Evolutionary conservation across 495 filamentous ascomycete genomes (phyloP).

Genomic region (Aspergillus olivimuriae): DNA sequence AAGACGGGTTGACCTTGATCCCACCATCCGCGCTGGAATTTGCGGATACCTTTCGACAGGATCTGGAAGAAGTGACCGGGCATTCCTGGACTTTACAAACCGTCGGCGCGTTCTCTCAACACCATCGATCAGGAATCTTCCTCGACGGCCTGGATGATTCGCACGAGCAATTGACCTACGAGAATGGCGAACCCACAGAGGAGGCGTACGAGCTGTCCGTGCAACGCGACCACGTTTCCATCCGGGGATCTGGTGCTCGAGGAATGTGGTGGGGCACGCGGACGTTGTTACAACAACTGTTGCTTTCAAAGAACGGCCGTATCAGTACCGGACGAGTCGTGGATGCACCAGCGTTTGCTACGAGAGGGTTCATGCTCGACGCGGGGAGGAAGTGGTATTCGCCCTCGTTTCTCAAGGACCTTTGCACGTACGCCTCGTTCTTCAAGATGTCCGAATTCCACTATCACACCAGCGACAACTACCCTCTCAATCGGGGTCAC

Average conservation of each 20-base stretch:
- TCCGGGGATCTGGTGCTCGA: conserved; percentile 42
- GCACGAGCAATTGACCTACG: conserved; percentile 29
- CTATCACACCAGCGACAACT: conserved; percentile 53
- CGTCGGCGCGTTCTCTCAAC: conserved; percentile 16
- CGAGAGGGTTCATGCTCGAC: conserved; percentile 48
- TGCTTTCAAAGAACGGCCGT: conserved; percentile 18
- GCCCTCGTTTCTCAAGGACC: conserved; percentile 44
- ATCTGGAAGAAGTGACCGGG: conserved; percentile 35
- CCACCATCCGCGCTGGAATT: conserved; percentile 45
- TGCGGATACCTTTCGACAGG: conserved; percentile 37
- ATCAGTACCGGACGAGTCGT: conserved; percentile 24
- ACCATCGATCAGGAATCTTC: conserved; percentile 27
- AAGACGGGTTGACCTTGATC: conserved; percentile 45
- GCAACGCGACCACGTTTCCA: conserved; percentile 19
- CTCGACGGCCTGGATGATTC: conserved; percentile 16
- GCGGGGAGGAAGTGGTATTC: conserved; percentile 54
- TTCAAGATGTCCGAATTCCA: conserved; percentile 55
- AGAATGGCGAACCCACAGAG: conserved; percentile 37
- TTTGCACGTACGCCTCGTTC: conserved; percentile 51
- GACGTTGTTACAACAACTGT: conserved; percentile 42
- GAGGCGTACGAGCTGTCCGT: conserved; percentile 44
- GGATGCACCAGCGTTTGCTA: conserved; percentile 44
- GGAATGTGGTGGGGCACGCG: conserved; percentile 54
- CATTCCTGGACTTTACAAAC: conserved; percentile 20
- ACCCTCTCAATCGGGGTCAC: conserved; percentile 46